Evolutionary conservation across 805 yeast genomes (phyloP), one percentile per base, ranked within the genome.

Genomic region (Isabelozyma rhagii): DNA sequence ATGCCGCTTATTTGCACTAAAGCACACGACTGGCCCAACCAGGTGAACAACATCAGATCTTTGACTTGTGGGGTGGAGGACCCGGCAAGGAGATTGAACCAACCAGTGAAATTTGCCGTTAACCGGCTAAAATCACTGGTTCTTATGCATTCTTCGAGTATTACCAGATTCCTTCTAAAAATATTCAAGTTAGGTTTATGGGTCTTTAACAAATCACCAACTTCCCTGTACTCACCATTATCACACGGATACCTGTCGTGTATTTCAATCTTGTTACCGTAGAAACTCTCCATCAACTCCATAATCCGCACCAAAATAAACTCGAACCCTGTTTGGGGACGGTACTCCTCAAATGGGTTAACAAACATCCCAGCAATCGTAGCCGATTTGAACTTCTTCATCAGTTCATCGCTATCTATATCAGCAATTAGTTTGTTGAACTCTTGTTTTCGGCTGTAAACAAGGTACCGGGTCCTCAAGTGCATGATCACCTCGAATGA

Each of bases 1-100:
- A 89, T 67, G 1, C 86, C 85, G 4, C 86, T 78, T 2, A 90
- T 65, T 59, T 88, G 90, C 4, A 91, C 72, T 47, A 81, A 78
- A 2, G 92, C 80, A 66, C 97, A 91, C 50, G 94, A 86, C 64
- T 93, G 98, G 4, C 98, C 98, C 41, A 93, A 66, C 98, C 98
- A 93, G 0, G 97, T 90, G 59, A 86, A 80, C 1, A 87, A 75
- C 57, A 88, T 52, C 56, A 86, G 75, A 27, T 79, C 71, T 9
- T 63, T 48, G 3, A 78, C 46, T 1, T 56, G 46, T 0, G 83
- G 80, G 1, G 59, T 15, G 10, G 27, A 27, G 11, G 41, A 18
- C 8, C 28, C 39, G 25, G 58, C n/a, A 44, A 41, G 28, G 29
- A 47, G 27, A 13, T 41, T 41, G 43, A 46, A 15, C 51, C 49